Evolutionary conservation across 1,284 basidiomycete genomes (phyloP).

Genomic region (Apiotrichum montevideense): DNA sequence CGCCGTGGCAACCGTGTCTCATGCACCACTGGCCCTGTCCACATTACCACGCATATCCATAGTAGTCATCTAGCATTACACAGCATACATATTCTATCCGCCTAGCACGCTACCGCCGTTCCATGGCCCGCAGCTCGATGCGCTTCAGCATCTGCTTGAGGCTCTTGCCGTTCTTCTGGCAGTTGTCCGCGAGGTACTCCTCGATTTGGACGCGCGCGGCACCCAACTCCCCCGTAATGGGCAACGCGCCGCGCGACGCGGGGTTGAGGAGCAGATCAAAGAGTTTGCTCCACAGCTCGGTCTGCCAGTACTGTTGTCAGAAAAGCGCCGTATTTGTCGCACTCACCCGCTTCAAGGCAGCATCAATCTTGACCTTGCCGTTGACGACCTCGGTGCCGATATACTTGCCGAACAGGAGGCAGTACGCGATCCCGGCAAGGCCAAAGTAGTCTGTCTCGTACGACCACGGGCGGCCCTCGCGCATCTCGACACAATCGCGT

Average conservation of each 20-base stretch:
- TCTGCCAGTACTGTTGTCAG: slow-evolving; percentile 72
- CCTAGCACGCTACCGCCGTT: slow-evolving; percentile 4
- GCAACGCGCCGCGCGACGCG: slow-evolving; percentile 51
- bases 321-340: background rate
- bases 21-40: too few species aligned
- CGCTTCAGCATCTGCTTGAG: slow-evolving; percentile 66
- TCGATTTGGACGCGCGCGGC: slow-evolving; percentile 74
- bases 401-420: slow-evolving; percentile 93
- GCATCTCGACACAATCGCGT: slow-evolving; percentile 84
- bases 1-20: too few species aligned
- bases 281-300: slow-evolving; percentile 71
- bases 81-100: too few species aligned
- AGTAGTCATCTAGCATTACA: too few species aligned
- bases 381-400: slow-evolving; percentile 57
- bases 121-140: slow-evolving; percentile 37
- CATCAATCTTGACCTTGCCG: slow-evolving; percentile 58
- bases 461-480: slow-evolving; percentile 76
- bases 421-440: slow-evolving; percentile 84
- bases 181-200: slow-evolving; percentile 65
- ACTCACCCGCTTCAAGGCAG: slow-evolving; percentile 66
- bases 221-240: slow-evolving; percentile 63
- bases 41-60: too few species aligned
- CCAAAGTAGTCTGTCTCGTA: slow-evolving; percentile 96
- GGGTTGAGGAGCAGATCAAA: slow-evolving; percentile 88
- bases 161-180: slow-evolving; percentile 78